Percentiles rank a stretch among this genome's conserved stretches.
phyloP scores from a whole-genome alignment of 2,329 filamentous ascomycete species.

The Fusarium sterilihyphosum region DNA sequence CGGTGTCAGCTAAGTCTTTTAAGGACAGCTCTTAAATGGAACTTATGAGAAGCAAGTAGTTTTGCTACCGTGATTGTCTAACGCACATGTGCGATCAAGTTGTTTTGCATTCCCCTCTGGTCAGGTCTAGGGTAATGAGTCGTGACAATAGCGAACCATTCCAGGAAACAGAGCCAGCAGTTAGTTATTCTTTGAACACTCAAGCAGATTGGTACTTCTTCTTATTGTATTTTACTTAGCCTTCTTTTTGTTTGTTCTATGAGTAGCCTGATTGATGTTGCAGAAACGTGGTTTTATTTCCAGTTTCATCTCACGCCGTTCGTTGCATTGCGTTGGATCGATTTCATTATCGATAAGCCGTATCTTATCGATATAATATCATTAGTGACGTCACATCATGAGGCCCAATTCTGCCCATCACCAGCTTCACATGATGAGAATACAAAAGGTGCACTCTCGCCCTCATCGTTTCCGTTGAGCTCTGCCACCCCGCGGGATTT shows the following conservation, averaged over 20 bases:
- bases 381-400: not conserved
- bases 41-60: rapidly evolving
- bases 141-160: too few relatives aligned
- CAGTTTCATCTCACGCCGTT: not conserved
- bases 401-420: not conserved
- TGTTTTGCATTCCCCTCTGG: rapidly evolving
- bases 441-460: not conserved
- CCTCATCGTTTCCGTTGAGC: not conserved
- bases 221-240: too few relatives aligned
- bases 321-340: not conserved
- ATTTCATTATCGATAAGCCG: not conserved
- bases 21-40: rapidly evolving
- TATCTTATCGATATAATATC: not conserved
- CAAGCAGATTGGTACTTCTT: too few relatives aligned
- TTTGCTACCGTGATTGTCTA: not conserved
- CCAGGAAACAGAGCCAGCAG: rapidly evolving
- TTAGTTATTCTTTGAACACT: rapidly evolving
- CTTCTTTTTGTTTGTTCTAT: rapidly evolving
- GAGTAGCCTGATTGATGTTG: rapidly evolving
- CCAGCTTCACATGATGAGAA: not conserved
- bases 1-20: too few relatives aligned
- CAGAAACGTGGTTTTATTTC: rapidly evolving
- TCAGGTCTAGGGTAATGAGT: not conserved
- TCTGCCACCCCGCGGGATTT: slow-evolving; percentile 28
- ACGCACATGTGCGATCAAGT: not conserved